Conservation (phyloP, 345 rosid species). For the Eucalyptus cloeziana region DNA sequence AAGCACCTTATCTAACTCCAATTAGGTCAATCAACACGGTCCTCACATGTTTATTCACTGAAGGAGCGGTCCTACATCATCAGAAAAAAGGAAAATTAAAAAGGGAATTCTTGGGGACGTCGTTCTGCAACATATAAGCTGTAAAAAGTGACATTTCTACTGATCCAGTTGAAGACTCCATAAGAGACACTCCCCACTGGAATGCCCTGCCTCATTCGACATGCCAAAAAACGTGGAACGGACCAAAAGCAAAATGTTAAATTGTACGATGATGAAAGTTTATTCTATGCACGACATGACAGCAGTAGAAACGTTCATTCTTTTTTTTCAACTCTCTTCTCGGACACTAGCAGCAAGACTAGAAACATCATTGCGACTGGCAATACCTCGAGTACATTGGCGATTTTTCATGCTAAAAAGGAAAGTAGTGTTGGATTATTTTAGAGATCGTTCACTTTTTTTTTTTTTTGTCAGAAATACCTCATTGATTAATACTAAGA, state of each 20-base stretch:
- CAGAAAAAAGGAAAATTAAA: neutral
- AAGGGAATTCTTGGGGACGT: neutral
- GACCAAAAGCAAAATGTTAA: neutral
- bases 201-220: neutral
- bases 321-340: neutral
- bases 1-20: neutral
- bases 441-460: neutral
- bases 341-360: neutral
- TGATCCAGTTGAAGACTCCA: neutral
- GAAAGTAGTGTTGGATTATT: neutral
- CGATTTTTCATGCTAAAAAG: neutral
- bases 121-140: neutral
- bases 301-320: neutral
- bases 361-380: neutral
- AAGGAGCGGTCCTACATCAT: neutral
- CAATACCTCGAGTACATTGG: neutral
- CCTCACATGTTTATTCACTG: neutral
- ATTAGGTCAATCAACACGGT: fast-evolving
- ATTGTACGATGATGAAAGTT: neutral
- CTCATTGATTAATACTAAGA: no score
- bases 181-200: neutral
- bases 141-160: neutral
- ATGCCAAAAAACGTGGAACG: neutral
- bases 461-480: no score
- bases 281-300: neutral